Base-by-base conservation (phyloP, 2,329 filamentous ascomycete species). In the Aspergillus pseudoglaucus region DNA sequence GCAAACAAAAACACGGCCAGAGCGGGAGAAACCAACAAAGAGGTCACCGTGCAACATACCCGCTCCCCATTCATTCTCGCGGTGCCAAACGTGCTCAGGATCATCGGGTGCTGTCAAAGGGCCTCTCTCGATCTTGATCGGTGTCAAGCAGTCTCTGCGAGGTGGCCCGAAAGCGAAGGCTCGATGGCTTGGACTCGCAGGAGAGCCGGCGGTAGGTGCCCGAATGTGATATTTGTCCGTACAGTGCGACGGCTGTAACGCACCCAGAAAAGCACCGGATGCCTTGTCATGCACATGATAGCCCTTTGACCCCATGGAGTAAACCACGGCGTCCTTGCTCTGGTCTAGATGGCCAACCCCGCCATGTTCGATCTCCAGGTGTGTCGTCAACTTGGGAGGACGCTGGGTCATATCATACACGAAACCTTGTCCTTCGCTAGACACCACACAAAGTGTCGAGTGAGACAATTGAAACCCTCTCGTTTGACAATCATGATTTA, bases 281-380 rank as follows among this genome's bases (percentile, higher is more conserved):
- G 45, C 44, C 50, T 75, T 75, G 32, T 67, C 61, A 50, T 73
- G 65, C 14, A 70, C 60, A 50, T 73, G 67, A 49, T 73, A 75
- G 7, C 72, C 73, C 23, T 62, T 57, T 8, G 50, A 39, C 0
- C 72, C 73, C 53, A 75, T 67, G 1, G 71, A 74, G 53, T 72
- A 74, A 22, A 75, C 65, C 14, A 75, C 71, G 0, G 58, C 61
- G 39, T 71, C 64, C 7, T 60, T 49, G 39, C 63, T 63, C 51
- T 76, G 73, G 50, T 74, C 68, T 0, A 75, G 56, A 54, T 76
- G 73, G 1, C 73, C 73, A 2, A 74, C 62, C 0, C 70, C 73
- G 6, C 65, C 69, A 3, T 60, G 38, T 40, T 68, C 67, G 18
- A 75, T 75, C 4, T 61, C 51, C 25, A 75, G 46, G 8, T 63